phyloP scores from a whole-genome alignment of 179 eudicot genomes.

The Dionaea muscipula region DNA sequence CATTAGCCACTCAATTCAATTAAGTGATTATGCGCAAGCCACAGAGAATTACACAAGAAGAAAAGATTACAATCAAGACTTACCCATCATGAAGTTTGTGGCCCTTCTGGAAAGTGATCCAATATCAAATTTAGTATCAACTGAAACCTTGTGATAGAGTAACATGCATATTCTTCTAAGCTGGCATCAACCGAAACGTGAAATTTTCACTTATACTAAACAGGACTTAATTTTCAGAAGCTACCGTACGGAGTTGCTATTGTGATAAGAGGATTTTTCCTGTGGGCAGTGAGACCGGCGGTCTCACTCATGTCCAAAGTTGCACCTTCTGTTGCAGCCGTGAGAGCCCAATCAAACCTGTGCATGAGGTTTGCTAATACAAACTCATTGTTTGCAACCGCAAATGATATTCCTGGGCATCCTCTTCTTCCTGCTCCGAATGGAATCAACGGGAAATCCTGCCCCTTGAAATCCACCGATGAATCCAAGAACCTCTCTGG shows the following conservation, averaged over 20 bases:
- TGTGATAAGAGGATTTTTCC: constrained; percentile 9
- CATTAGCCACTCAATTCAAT: too few relatives aligned
- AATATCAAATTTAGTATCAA: too few relatives aligned
- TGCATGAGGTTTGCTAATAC: constrained; percentile 14
- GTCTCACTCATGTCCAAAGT: constrained; percentile 9
- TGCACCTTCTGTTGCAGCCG: constrained; percentile 3
- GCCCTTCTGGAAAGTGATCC: too few relatives aligned
- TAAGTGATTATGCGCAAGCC: too few relatives aligned
- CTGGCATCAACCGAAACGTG: too few relatives aligned
- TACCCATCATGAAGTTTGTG: too few relatives aligned
- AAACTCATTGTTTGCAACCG: constrained; percentile 5
- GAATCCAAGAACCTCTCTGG: constrained; percentile 15
- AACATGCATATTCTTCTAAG: too few relatives aligned
- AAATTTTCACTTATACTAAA: too few relatives aligned
- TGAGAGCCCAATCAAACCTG: constrained; percentile 13
- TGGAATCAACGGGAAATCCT: constrained; percentile 13
- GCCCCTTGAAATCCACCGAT: constrained; percentile 13
- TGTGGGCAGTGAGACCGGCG: constrained; percentile 6
- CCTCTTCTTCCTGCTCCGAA: constrained; percentile 18
- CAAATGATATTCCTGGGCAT: background rate
- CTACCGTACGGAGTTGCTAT: constrained; percentile 6
- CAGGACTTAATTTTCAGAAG: too few relatives aligned
- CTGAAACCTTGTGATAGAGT: too few relatives aligned
- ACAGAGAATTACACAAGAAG: too few relatives aligned
- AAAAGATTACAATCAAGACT: too few relatives aligned